Percentiles rank a stretch among this genome's conserved stretches.
phyloP scores from a whole-genome alignment of 148 eudicot genomes.

The Arbutus unedo region DNA sequence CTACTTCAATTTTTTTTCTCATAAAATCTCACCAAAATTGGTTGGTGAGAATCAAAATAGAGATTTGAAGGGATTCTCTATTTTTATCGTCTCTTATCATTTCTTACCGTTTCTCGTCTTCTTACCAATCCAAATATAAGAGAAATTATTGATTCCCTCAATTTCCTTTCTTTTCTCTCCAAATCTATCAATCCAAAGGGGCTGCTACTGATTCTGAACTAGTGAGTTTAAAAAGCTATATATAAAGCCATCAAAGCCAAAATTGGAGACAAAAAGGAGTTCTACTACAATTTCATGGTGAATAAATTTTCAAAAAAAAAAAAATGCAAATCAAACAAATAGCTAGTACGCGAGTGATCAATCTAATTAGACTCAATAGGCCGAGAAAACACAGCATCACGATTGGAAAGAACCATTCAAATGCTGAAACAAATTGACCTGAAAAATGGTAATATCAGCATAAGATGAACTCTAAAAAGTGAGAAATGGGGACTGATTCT shows the following conservation, averaged over 20 bases:
- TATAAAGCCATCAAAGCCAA: background rate
- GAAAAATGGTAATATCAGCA: background rate
- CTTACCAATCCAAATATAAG: too few relatives aligned
- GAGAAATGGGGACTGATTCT: background rate
- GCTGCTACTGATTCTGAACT: background rate
- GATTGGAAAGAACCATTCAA: background rate
- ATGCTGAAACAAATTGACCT: background rate
- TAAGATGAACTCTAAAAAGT: background rate
- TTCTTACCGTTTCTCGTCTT: too few relatives aligned
- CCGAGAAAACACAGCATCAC: too few relatives aligned
- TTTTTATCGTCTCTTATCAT: too few relatives aligned
- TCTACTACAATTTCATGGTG: background rate
- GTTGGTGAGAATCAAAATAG: too few relatives aligned
- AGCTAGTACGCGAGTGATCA: background rate
- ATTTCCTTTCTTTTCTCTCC: too few relatives aligned
- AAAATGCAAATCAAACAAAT: conserved; percentile 1
- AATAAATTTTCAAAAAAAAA: background rate
- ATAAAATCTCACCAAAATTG: too few relatives aligned
- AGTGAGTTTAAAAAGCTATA: background rate
- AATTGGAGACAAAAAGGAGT: background rate
- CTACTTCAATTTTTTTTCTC: too few relatives aligned
- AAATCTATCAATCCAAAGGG: too few relatives aligned
- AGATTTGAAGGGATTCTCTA: too few relatives aligned
- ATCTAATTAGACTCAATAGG: background rate
- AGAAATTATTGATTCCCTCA: too few relatives aligned